Evolutionary conservation across 495 filamentous ascomycete species (phyloP), one percentile per base, ranked within the genome.

Genomic region (Clavariopsis aquatica): DNA sequence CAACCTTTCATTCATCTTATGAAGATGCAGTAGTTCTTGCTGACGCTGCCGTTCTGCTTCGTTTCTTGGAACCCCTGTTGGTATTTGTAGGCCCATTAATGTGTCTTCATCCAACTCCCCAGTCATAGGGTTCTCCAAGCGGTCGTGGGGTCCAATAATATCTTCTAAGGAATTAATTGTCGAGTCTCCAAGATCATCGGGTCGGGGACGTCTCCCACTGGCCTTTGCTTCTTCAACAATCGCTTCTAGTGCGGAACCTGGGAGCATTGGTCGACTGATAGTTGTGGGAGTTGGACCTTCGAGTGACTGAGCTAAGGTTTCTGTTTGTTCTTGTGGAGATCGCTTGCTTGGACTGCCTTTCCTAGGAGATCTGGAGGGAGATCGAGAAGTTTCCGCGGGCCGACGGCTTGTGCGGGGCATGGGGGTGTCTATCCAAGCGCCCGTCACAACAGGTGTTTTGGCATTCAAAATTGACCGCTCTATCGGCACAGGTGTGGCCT

Each of bases 91-190:
- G 36, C 53, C 62, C 31, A 29, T 45, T 17, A 70, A 51, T n/a
- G 67, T 68, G 43, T 73, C 71, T 38, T 76, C 72, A 52, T 80
- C 76, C 27, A 78, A 9, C 0, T 63, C 59, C 15, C 22, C 41
- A 10, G 12, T 19, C 12, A 24, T 46, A 17, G 28, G 64, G 23
- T 64, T 46, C 4, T 73, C 71, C 3, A 17, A 3, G n/a, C 38
- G 3, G 31, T 31, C 41, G 27, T 38, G 12, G 0, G 70, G 64
- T 15, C 62, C 72, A 36, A 87, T 72, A 13, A 89, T 75, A 20
- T 81, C 78, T 64, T 87, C 81, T 1, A 89, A 78, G 26, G 84
- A 88, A 52, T 85, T 79, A 47, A 89, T 81, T 0, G 85, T 88
- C 53, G 83, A 81, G 31, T 88, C 84, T 26, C 85, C 83, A 12